phyloP scores from a whole-genome alignment of 2,329 filamentous ascomycete genomes.

The Diaporthe destruens region DNA sequence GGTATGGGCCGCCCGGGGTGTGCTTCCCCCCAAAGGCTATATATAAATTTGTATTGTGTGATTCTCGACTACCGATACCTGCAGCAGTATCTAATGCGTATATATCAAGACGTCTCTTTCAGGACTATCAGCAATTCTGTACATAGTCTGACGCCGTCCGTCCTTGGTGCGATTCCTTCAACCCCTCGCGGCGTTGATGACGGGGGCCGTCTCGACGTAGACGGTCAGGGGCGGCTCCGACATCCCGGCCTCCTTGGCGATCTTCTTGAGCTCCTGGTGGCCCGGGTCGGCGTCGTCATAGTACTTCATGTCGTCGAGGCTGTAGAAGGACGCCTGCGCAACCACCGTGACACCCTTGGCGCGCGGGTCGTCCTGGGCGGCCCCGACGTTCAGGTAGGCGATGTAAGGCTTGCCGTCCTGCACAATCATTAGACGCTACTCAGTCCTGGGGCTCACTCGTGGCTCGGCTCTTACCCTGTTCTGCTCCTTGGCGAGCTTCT shows the following conservation, averaged over 20 bases:
- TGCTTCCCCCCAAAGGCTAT: background rate
- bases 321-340: constrained; percentile 73
- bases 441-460: background rate
- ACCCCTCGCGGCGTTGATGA: constrained; percentile 29
- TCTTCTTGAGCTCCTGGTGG: constrained; percentile 57
- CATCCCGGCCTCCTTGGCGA: constrained; percentile 50
- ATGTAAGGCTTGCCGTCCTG: constrained; percentile 81
- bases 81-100: background rate
- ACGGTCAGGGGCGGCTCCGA: constrained; percentile 55
- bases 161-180: background rate
- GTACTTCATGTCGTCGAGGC: constrained; percentile 75
- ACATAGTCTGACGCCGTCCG: background rate
- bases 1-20: background rate
- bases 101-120: background rate
- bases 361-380: constrained; percentile 67
- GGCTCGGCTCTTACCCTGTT: constrained; percentile 53
- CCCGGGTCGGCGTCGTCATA: constrained; percentile 70
- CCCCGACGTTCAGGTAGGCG: constrained; percentile 65
- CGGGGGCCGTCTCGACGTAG: constrained; percentile 51
- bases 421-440: background rate
- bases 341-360: constrained; percentile 75
- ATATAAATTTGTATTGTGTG: background rate
- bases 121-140: background rate
- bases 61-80: background rate
- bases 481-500: constrained; percentile 55